Evolutionary conservation across 345 rosid species (phyloP), one percentile per base, ranked within the genome.

Genomic region (Linum lewisii): DNA sequence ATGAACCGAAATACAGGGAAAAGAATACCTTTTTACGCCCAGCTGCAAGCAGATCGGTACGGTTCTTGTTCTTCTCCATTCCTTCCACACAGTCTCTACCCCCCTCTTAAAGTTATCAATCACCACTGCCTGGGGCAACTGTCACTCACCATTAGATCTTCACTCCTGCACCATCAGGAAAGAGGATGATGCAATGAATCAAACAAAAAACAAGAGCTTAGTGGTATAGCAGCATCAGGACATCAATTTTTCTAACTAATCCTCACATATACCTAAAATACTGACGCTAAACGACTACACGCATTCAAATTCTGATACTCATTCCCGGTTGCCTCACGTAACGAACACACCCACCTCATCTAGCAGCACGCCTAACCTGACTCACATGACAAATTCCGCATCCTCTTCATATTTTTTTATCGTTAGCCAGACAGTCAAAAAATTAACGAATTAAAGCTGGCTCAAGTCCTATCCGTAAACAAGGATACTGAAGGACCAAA

Each of bases 61-160:
- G 89, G 70, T 62, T 85, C 85, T 84, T 92, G 79, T 85, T 88
- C 82, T 86, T 88, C 67, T 92, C 98, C 97, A 88, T 92, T 77
- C 55, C 64, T 69, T 72, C 77, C 72, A 60, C 83, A 65, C 71
- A 32, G 61, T 44, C 63, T 50, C 63, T 34, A 29, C 38, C 58
- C 26, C 78, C 76, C 34, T 61, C 7, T 52, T 67, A 37, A 53
- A 44, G 26, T 34, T 36, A 25, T 52, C 60, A 59, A 69, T 60
- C 75, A 72, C 70, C 63, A 55, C 60, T 69, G 34, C 20, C 21
- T 58, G 60, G 64, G 32, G 69, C 79, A 71, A 66, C 21, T 57
- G 62, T 59, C 66, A 53, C 63, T 52, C 75, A 77, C 73, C 84
- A 80, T 78, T 52, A 50, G 62, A 59, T 61, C 63, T 50, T 65